Evolutionary conservation across 495 filamentous ascomycete species (phyloP).

Genomic region (Staphylotrichum tortipilum): DNA sequence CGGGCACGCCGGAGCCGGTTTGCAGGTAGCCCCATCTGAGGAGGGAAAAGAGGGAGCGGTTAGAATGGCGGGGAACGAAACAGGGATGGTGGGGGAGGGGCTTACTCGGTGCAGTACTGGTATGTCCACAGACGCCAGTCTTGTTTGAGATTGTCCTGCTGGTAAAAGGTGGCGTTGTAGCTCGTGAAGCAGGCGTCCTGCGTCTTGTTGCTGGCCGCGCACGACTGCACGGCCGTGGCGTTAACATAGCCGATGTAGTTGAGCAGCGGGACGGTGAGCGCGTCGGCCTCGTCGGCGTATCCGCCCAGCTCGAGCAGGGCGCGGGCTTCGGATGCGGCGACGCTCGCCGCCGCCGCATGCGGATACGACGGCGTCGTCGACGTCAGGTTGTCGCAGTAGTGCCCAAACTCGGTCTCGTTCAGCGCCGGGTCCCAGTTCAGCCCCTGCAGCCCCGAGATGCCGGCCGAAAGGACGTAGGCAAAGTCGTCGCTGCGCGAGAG

Average conservation of each 20-base stretch:
- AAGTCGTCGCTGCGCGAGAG: slow-evolving; percentile 56
- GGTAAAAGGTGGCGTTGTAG: slow-evolving; percentile 44
- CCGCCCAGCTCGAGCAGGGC: slow-evolving; percentile 46
- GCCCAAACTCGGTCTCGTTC: slow-evolving; percentile 43
- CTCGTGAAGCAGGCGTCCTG: slow-evolving; percentile 51
- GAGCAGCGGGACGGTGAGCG: slow-evolving; percentile 47
- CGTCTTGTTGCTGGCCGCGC: slow-evolving; percentile 16
- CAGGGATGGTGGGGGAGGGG: background rate
- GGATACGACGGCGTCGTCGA: slow-evolving; percentile 39
- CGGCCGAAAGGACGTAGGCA: slow-evolving; percentile 42
- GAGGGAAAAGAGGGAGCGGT: slow-evolving; percentile 11
- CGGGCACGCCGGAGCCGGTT: slow-evolving; percentile 55
- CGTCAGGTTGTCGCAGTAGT: slow-evolving; percentile 55
- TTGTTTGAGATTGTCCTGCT: slow-evolving; percentile 39
- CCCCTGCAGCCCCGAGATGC: slow-evolving; percentile 49
- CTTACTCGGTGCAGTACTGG: slow-evolving; percentile 41
- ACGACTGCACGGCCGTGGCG: slow-evolving; percentile 21
- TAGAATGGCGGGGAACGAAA: background rate
- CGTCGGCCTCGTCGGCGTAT: slow-evolving; percentile 40
- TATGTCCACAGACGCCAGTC: slow-evolving; percentile 55
- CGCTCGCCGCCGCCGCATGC: slow-evolving; percentile 24
- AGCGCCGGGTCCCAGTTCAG: slow-evolving; percentile 62
- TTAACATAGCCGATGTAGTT: slow-evolving; percentile 61
- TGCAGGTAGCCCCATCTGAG: slow-evolving; percentile 61
- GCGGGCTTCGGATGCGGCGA: slow-evolving; percentile 33